Evolutionary conservation across 2,329 filamentous ascomycete genomes (phyloP), one percentile per base, ranked within the genome.

Genomic region (Xylariaceae sp.): DNA sequence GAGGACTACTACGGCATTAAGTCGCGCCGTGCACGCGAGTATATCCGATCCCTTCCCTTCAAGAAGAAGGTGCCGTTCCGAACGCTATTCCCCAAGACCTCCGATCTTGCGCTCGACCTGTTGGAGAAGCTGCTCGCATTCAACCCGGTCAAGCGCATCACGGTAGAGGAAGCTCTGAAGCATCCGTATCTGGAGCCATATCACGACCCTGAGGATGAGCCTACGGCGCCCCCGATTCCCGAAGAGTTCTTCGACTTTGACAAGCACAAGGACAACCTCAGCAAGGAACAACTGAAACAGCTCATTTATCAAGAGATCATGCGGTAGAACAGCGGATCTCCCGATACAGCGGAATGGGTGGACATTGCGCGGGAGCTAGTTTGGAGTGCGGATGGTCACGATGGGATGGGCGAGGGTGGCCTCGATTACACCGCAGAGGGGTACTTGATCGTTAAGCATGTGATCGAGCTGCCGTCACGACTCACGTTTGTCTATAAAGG

Each of bases 1-100:
- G 94, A 99, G 72, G 94, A 99, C 71, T 99, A 99, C 81, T 99
- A 99, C 67, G 94, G 94, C 61, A 99, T 99, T 83, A 99, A 99
- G 77, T 97, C 94, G 50, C 88, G 94, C 62, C 89, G 94, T 67
- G 94, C 94, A 47, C 85, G 94, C 61, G 94, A 99, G 75, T 99
- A 99, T 76, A 99, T 99, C 70, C 90, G 94, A 58, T 96, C 92
- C 50, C 82, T 97, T 44, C 92, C 94, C 16, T 97, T 97, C 80
- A 97, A 97, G 84, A 97, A 97, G 86, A 97, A 97, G 85, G 95
- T 97, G 45, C 92, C 94, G 0, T 94, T 96, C 84, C 89, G 94
- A 71, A 89, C 88, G 42, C 85, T 99, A 72, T 99, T 99, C 80
- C 92, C 94, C 63, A 96, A 96, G 81, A 96, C 92, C n/a, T 95